Evolutionary conservation across 306 rosid genomes (phyloP), one percentile per base, ranked within the genome.

Genomic region (Prunus campanulata): DNA sequence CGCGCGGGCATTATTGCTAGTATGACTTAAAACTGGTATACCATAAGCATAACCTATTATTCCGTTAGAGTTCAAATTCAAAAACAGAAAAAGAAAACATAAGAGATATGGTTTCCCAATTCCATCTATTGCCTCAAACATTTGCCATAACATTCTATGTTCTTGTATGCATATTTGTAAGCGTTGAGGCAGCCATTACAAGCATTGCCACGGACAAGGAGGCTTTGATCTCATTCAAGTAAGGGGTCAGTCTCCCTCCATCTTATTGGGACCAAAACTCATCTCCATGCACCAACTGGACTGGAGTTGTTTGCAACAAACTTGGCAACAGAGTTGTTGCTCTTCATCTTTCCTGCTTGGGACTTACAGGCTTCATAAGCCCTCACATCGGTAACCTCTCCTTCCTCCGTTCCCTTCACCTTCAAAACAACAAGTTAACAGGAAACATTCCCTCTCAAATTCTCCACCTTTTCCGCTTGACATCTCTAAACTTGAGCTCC

Each of bases 221-320:
- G 68, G 90, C 97, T 42, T 83, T 92, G 52, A 67, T 90, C 78
- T 82, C 91, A 52, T 62, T 92, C 46, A 88, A 84, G 70, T 87
- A 90, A 44, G 78, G 77, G 27, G 51, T 88, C 4, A 82, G 19
- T 8, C 16, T 59, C 57, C 73, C 72, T 49, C 72, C 85, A 15
- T 85, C 87, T 11, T 83, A 86, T 57, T 88, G 91, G 95, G 75
- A 56, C 78, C 79, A 74, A 0, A 75, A 62, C 12, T 79, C 88
- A 59, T 77, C 88, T 1, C 90, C 90, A 1, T 90, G 93, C 56
- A 14, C n/a, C 82, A 79, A 88, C 27, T 90, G 97, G 96, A 86
- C 85, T 5, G 91, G 91, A 77, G 89, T 90, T 5, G 48, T 30
- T 3, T 93, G 97, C 81, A 83, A 6, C 44, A 39, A 39, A 39